Evolutionary conservation across 2,329 filamentous ascomycete genomes (phyloP), one percentile per base, ranked within the genome.

Genomic region (Cladosporium sp.): DNA sequence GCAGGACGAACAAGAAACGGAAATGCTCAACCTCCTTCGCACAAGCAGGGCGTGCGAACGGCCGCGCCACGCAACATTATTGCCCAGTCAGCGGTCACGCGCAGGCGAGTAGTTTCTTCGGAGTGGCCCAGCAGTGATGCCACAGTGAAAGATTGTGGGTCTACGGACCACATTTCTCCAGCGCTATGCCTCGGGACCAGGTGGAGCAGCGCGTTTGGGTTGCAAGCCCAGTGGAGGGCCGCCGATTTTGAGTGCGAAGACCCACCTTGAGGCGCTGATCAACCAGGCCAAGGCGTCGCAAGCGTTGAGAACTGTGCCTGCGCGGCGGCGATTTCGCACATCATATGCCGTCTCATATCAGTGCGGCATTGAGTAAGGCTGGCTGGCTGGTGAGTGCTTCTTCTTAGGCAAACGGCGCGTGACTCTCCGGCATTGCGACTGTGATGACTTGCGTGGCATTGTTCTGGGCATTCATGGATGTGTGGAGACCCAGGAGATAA

Each of bases 11-110:
- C 23, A 63, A 36, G 60, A 46, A 51, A 56, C 60, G 51, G 51
- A 63, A 63, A 63, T 63, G 39, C 60, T 63, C 49, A 36, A 58
- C 56, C 34, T 58, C 5, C 43, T 21, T 51, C 43, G 43, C 43
- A 34, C 58, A 51, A 46, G 18, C 58, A 32, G 39, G 58, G 39
- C 39, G 39, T 58, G 39, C 48, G 59, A 49, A 48, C 21, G 46
- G 59, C 43, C 46, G 48, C 60, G 49, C 60, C 60, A 63, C 49
- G 48, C 46, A 62, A 34, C 58, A 62, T 62, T 26, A 34, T 62
- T 56, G 60, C 60, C 60, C 60, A 63, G 60, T 63, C 60, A 63
- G 60, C 60, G 49, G 60, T 63, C 60, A 63, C 60, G 60, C 60
- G 60, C 60, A 56, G 34, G 49, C 60, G 60, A 56, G 49, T 63